phyloP scores from a whole-genome alignment of 2,329 filamentous ascomycete genomes.

The Lasiodiplodia hormozganensis region DNA sequence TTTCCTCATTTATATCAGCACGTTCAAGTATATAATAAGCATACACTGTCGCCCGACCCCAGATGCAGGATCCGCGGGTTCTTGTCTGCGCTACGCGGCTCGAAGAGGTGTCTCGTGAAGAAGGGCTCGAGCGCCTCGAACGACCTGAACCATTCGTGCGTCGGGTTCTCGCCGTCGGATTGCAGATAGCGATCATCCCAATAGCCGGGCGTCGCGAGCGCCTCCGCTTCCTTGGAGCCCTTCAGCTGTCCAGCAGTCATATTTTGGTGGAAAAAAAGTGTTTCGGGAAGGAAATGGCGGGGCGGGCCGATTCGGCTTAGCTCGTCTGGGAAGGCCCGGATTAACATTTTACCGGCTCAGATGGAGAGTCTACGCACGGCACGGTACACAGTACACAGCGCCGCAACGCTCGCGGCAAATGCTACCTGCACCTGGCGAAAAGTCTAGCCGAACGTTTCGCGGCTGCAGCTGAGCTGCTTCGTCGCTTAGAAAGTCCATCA shows the following conservation, averaged over 20 bases:
- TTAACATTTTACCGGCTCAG: too few species aligned
- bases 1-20: neutral
- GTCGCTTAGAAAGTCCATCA: too few species aligned
- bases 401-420: too few species aligned
- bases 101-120: slow-evolving; percentile 54
- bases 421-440: too few species aligned
- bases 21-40: slow-evolving; percentile 32
- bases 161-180: slow-evolving; percentile 48
- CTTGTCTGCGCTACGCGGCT: slow-evolving; percentile 37
- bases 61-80: slow-evolving; percentile 60
- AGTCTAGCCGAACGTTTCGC: too few species aligned
- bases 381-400: too few species aligned
- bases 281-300: too few species aligned
- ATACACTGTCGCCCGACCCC: slow-evolving; percentile 64
- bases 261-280: too few species aligned
- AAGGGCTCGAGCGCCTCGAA: slow-evolving; percentile 59
- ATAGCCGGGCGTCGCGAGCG: slow-evolving; percentile 53
- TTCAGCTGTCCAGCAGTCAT: neutral
- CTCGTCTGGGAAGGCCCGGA: too few species aligned
- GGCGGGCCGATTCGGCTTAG: too few species aligned
- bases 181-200: slow-evolving; percentile 60
- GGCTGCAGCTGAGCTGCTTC: too few species aligned
- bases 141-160: slow-evolving; percentile 63
- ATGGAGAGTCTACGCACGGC: too few species aligned
- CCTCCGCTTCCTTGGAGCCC: slow-evolving; percentile 37